Evolutionary conservation across 2,329 filamentous ascomycete genomes (phyloP), one percentile per base, ranked within the genome.

Genomic region (Talaromyces verruculosus): DNA sequence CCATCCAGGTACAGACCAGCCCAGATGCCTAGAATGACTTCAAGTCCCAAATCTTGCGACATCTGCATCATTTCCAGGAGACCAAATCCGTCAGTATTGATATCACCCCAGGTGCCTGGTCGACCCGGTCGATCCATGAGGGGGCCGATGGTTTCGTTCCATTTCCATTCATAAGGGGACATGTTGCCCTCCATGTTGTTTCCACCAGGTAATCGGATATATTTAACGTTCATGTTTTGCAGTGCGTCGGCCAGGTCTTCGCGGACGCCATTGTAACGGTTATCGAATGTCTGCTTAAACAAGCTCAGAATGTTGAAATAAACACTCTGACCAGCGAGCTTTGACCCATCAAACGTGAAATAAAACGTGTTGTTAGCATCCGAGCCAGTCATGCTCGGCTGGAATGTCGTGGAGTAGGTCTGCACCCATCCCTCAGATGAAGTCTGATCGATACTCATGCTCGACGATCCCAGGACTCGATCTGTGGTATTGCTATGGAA

Each of bases 111-210:
- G 39, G 39, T 43, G 7, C 39, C 39, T 19, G 39, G 39, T 43
- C 39, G 39, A n/a, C 39, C 39, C 17, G 81, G 79, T 8, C 83
- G 80, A 66, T 83, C 75, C 45, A 77, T 80, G 19, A 85, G 73
- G 0, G 82, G 81, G 1, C 83, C 83, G 61, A 83, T 78, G 0
- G 82, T 83, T 65, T 84, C 78, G 65, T 84, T 84, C 84, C 84
- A 85, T 66, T 82, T 81, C 82, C 81, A 83, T 10, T 76, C 72
- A 28, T 71, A 71, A 19, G 72, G 68, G 25, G 77, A 69, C 55
- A 72, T 74, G 17, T 73, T 67, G 15, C 81, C 81, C 67, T 83
- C 81, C 1, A 37, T 59, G 11, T 43, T 43, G 15, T 43, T 43
- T n/a, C 39, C 39, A n/a, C 39, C 39, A 43, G 39, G 39, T n/a